Evolutionary conservation across 164 flowering plant species (phyloP), one percentile per base, ranked within the genome.

Genomic region (Tetrastigma voinierianum): DNA sequence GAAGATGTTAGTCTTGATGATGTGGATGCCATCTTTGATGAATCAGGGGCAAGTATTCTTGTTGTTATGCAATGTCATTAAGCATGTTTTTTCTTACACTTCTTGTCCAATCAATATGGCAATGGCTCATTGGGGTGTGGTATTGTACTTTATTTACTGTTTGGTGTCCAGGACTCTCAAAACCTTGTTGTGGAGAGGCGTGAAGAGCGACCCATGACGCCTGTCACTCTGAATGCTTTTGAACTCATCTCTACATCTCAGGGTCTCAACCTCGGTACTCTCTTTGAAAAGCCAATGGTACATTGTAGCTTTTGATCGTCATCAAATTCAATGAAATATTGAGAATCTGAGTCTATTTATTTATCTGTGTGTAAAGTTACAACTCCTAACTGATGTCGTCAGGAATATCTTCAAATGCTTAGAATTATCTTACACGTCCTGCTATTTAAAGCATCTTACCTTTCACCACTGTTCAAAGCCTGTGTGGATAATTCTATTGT

Each of bases 231-330:
- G 98, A 93, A 93, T 86, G 98, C 98, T 0, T 93, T 93, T 71
- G 97, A 93, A 81, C 96, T 93, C 46, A 93, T 93, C 49, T 91
- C 98, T 23, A 93, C 81, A 66, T 90, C 98, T 46, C 98, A 91
- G 82, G 98, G 98, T 74, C 91, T 93, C 70, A 94, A 94, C 77
- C 95, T 94, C 20, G 67, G 90, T 70, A 69, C 70, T 62, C 84
- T 93, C 46, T 93, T 93, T 77, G 98, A 93, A 66, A 93, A 88
- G 75, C 94, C 86, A 76, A 86, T 88, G 93, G 98, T 93, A 80
- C 25, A 43, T 55, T 21, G 24, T 43, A 18, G 58, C 58, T 55
- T 55, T 55, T 2, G 10, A 20, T 55, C 1, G 20, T 55, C 9
- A 20, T 20, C 23, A n/a, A 49, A 12, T 53, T 17, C 20, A 15